phyloP scores from a whole-genome alignment of 2,329 filamentous ascomycete species.

The Colletotrichum filicis region DNA sequence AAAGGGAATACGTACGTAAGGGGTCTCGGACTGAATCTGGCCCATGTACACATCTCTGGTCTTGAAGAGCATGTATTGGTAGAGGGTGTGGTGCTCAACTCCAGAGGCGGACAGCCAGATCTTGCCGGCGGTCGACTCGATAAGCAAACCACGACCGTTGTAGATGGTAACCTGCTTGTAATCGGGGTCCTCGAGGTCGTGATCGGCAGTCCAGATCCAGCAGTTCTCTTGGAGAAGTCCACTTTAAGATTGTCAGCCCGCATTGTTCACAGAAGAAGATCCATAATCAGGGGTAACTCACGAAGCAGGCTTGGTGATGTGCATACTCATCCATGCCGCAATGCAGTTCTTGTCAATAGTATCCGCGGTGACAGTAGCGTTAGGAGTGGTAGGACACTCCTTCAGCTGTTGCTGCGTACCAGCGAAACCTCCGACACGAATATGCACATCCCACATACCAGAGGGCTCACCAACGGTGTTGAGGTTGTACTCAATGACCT shows the following conservation, averaged over 20 bases:
- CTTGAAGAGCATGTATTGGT: conserved; percentile 73
- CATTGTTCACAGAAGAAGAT: background rate
- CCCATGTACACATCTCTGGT: conserved; percentile 72
- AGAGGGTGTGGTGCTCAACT: conserved; percentile 74
- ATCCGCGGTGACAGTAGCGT: conserved; percentile 20
- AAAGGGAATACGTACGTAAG: conserved; percentile 55
- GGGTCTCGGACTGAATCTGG: conserved; percentile 75
- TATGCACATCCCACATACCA: conserved; percentile 81
- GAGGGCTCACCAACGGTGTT: conserved; percentile 56
- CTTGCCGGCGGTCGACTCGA: conserved; percentile 55
- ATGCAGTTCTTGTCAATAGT: conserved; percentile 47
- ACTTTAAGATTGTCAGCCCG: conserved; percentile 39
- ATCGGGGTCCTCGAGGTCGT: conserved; percentile 63
- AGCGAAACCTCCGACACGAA: conserved; percentile 78
- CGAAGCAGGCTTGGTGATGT: conserved; percentile 51
- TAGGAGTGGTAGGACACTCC: conserved; percentile 64
- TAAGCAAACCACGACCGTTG: conserved; percentile 61
- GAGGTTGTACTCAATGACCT: conserved; percentile 80
- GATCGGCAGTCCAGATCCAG: conserved; percentile 62
- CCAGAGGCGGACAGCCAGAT: conserved; percentile 74
- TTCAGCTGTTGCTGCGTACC: conserved; percentile 75
- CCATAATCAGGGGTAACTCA: background rate
- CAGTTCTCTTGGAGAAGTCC: conserved; percentile 52
- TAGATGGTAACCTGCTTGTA: conserved; percentile 63
- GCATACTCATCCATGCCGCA: conserved; percentile 55